A percentile compares a stretch with the other conserved stretches of the same genome.
Conservation (phyloP, 345 rosid species). For the Eucalyptus decipiens region DNA sequence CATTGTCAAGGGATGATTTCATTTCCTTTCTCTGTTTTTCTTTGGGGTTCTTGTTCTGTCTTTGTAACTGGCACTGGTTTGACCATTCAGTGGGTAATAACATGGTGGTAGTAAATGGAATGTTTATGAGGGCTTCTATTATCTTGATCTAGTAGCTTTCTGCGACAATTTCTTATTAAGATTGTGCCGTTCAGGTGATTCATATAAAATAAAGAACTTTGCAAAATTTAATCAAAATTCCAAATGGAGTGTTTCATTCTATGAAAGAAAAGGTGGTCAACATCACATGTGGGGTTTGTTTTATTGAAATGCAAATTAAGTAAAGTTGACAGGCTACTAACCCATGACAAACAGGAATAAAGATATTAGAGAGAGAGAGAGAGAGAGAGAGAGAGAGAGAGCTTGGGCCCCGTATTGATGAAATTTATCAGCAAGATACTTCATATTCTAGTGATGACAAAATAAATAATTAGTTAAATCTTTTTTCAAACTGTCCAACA, state of each 20-base stretch:
- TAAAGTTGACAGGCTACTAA: background rate
- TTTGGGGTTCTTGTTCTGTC: background rate
- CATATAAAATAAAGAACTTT: background rate
- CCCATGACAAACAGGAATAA: background rate
- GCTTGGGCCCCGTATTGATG: background rate
- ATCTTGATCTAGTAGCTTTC: background rate
- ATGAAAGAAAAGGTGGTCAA: background rate
- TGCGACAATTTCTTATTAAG: background rate
- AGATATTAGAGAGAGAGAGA: too few species aligned
- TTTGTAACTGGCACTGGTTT: background rate
- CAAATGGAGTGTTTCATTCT: background rate
- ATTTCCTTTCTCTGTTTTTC: background rate
- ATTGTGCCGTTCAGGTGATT: background rate
- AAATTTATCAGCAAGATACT: background rate
- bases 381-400: background rate
- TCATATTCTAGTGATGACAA: background rate
- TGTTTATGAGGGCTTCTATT: background rate
- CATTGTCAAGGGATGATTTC: background rate
- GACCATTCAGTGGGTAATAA: background rate
- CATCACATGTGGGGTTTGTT: background rate
- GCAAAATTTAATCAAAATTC: background rate
- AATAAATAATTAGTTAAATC: background rate
- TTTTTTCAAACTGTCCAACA: background rate
- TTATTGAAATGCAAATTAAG: background rate
- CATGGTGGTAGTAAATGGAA: background rate